A percentile compares a stretch with the other conserved stretches of the same genome.
Evolutionary conservation across 352 stramenopile species (phyloP).

Genomic region (Phytophthora foliorum): DNA sequence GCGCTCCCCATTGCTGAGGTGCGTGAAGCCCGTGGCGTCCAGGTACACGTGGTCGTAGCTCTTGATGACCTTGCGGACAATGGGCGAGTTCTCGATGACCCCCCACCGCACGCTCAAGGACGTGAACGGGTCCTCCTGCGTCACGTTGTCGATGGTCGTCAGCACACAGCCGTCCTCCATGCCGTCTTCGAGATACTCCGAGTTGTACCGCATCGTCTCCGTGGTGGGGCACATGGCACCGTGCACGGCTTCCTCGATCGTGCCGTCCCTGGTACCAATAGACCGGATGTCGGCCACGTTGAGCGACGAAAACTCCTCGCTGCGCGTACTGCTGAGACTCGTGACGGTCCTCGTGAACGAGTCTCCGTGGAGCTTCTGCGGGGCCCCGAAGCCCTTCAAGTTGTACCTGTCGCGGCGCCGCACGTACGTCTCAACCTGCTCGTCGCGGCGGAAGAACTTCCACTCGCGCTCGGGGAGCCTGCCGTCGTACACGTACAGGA

Average conservation of each 20-base stretch:
- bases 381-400: slow-evolving; percentile 17
- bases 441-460: slow-evolving; percentile 25
- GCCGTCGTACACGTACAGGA: slow-evolving; percentile 12
- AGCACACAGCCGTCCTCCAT: slow-evolving; percentile 28
- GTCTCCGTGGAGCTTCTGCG: slow-evolving; percentile 24
- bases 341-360: slow-evolving; percentile 13
- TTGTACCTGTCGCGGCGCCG: slow-evolving; percentile 24
- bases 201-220: slow-evolving; percentile 32
- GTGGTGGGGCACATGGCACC: slow-evolving; percentile 26
- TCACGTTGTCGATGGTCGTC: slow-evolving; percentile 21
- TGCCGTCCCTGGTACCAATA: slow-evolving; percentile 12
- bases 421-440: slow-evolving; percentile 26
- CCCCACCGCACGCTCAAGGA: slow-evolving; percentile 18
- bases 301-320: slow-evolving; percentile 21
- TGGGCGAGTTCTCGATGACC: slow-evolving; percentile 24
- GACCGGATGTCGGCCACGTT: slow-evolving; percentile 25
- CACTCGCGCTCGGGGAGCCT: slow-evolving; percentile 14
- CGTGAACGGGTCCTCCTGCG: slow-evolving; percentile 14
- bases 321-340: slow-evolving; percentile 15
- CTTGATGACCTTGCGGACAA: slow-evolving; percentile 28
- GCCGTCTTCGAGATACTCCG: slow-evolving; percentile 28
- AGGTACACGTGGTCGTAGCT: slow-evolving; percentile 42
- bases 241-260: slow-evolving; percentile 34
- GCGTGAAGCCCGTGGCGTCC: slow-evolving; percentile 31
- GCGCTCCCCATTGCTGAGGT: slow-evolving; percentile 16